Base-by-base conservation (phyloP, 352 stramenopile genomes). In the Pythium sukuiense region DNA sequence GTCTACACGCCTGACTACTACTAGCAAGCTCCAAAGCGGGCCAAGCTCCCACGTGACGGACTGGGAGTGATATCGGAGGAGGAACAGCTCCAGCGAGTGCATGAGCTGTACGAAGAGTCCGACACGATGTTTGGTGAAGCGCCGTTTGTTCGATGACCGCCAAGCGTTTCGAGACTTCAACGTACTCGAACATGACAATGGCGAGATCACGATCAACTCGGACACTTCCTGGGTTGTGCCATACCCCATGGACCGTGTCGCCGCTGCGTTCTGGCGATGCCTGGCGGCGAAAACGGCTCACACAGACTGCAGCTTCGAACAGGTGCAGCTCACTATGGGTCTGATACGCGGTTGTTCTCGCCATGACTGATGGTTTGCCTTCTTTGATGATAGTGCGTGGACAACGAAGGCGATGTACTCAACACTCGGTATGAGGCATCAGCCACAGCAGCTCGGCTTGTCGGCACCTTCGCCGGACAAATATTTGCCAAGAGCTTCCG, bases 191-290 rank as follows among this genome's bases (percentile, higher is more conserved):
- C 61, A 68, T 30, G 54, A 9, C 0, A 68, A 68, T 26, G 61
- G 61, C 33, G 61, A 68, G 43, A 37, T 41, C 18, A 68, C 61
- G 30, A 68, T 68, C 54, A 68, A 68, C 35, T 26, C 63, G 16
- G 61, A 68, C 30, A 63, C 32, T 43, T 68, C 61, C 30, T 68
- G 61, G 61, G 61, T 68, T 20, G 32, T 68, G 61, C 61, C 61
- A n/a, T 68, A 59, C 46, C 45, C 61, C 7, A 54, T 68, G n/a
- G 43, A 53, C 8, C 53, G 13, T 2, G 35, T 59, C 16, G 54
- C 54, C 3, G 13, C 3, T 9, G 29, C 54, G 1, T 59, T 48
- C 30, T 59, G 54, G 54, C 16, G 20, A 4, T 59, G 49, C 13
- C 54, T 59, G 6, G 54, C 32, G 4, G 12, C 9, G 18, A 59